Base-by-base conservation (phyloP, 2,329 filamentous ascomycete species). In the Eurotiales sp. region DNA sequence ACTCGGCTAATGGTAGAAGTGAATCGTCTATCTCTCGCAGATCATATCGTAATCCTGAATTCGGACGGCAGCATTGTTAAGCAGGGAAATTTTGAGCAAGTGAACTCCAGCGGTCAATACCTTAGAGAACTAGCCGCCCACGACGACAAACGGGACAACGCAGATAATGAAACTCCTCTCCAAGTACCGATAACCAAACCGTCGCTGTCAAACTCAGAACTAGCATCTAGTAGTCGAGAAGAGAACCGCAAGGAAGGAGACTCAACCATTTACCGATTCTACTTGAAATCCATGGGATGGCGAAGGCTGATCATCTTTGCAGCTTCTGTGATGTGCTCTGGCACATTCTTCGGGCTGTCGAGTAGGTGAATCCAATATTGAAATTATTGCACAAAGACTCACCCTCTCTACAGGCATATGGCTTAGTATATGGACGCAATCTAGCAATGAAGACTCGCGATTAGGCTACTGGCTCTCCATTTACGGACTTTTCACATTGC, bases 31-130 rank as follows among this genome's bases (percentile, higher is more conserved):
- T 65, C 70, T 4, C 70, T 67, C 50, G 64, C 68, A 8, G 73
- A 77, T 54, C 63, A 72, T 23, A 70, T 76, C 44, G 57, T 75
- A 27, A 66, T 66, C 6, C 60, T 76, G 27, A 64, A 67, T 27
- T 54, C 58, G 15, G 54, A 64, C 8, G 73, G 74, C n/a, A 60
- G 61, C 10, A 61, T 75, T 23, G 34, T 53, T 10, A 68, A 76
- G 55, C 69, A 73, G 58, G 72, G 73, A 12, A 68, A 49, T 44
- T 74, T 71, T 52, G 54, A 47, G 17, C 34, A 47, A 39, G n/a
- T 47, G 3, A 12, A 34, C 22, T 27, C 45, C n/a, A 47, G 22
- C 23, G 45, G 21, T 2, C 17, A 19, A n/a, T 27, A 29, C 32
- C 15, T 47, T 4, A 12, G n/a, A n/a, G 34, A 14, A 5, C 34